phyloP scores from a whole-genome alignment of 495 filamentous ascomycete genomes.

The Echria macrotheca region DNA sequence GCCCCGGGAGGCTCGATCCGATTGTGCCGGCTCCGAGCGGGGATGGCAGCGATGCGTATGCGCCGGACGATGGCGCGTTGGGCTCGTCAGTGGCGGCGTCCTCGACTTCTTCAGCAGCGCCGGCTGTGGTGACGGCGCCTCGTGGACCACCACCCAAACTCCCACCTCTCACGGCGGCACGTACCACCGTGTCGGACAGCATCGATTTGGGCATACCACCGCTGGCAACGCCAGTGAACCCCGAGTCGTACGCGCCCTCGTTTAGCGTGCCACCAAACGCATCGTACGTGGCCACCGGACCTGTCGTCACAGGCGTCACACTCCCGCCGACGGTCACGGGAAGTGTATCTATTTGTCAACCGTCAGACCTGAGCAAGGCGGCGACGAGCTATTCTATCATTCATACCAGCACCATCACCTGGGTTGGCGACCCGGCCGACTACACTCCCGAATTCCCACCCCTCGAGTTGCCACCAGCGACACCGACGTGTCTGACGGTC shows the following conservation, averaged over 20 bases:
- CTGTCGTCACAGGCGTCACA: too few species aligned
- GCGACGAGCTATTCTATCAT: slow-evolving; percentile 33
- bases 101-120: background rate
- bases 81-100: too few species aligned
- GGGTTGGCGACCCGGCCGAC: slow-evolving; percentile 36
- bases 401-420: slow-evolving; percentile 42
- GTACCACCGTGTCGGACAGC: too few species aligned
- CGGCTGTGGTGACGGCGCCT: background rate
- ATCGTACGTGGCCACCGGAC: too few species aligned
- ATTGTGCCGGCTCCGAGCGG: background rate
- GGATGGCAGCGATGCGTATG: background rate
- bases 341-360: background rate
- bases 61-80: background rate
- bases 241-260: background rate
- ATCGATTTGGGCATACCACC: too few species aligned
- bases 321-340: too few species aligned
- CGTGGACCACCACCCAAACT: slow-evolving; percentile 5
- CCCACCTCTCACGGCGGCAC: too few species aligned
- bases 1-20: background rate
- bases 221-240: background rate
- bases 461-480: slow-evolving; percentile 29
- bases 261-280: background rate
- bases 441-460: slow-evolving; percentile 40
- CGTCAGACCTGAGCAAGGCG: slow-evolving; percentile 6
- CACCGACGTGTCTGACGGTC: slow-evolving; percentile 24